These are phyloP conservation scores for Suillus occidentalis DNA, from an alignment of 768 basidiomycete species.

Conservation along the genomic window DNA sequence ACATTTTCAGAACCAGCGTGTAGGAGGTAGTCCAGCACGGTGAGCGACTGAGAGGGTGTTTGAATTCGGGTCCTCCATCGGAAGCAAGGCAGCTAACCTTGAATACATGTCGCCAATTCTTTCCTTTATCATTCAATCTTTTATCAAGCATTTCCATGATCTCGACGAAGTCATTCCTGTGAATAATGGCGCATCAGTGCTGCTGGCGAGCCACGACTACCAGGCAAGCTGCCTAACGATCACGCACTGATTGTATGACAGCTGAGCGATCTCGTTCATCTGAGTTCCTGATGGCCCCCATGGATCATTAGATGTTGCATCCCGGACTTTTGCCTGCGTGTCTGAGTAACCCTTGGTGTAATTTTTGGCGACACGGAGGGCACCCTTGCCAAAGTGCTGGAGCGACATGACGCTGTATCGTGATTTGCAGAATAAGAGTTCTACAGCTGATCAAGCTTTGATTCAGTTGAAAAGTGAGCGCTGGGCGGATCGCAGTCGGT, in stretches of 20 bases:
- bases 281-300: conserved; percentile 97
- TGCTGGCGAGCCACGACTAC: neutral
- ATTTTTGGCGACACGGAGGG: conserved; percentile 88
- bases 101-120: conserved; percentile 99
- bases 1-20: conserved; percentile 98
- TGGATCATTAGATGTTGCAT: conserved; percentile 96
- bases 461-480: neutral
- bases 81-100: conserved; percentile 56
- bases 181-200: neutral
- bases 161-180: conserved; percentile 92
- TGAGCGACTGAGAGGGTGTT: conserved; percentile 61
- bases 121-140: conserved; percentile 96
- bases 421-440: conserved; percentile 4
- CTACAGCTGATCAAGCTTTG: neutral
- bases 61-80: neutral
- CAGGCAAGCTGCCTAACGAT: neutral
- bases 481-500: neutral
- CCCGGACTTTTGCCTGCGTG: conserved; percentile 91
- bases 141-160: conserved; percentile 99
- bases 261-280: conserved; percentile 98
- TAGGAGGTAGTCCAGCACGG: conserved; percentile 91
- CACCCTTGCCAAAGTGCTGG: conserved; percentile 83
- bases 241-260: conserved; percentile 94
- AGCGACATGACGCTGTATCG: conserved; percentile 40
- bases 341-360: conserved; percentile 97